Percentiles rank a stretch among this genome's conserved stretches.
phyloP scores from a whole-genome alignment of 228 moss, liverwort and hornwort genomes.

The Sphagnum magellanicum region DNA sequence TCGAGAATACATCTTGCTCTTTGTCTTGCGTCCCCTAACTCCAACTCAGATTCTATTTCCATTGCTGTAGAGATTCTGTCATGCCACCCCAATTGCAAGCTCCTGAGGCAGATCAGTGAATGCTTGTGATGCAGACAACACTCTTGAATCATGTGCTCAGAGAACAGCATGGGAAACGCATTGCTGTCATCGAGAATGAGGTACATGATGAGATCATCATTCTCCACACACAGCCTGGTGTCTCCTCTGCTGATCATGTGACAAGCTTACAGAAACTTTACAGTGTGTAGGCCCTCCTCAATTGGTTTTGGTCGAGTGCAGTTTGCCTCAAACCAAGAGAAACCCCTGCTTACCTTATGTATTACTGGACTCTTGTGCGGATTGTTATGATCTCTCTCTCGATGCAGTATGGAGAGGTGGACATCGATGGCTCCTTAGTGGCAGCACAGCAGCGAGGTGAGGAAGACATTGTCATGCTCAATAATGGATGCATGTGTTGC shows the following conservation, averaged over 20 bases:
- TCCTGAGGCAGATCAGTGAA: background rate
- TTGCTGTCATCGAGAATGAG: slow-evolving; percentile 99
- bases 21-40: background rate
- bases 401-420: slow-evolving; percentile 87
- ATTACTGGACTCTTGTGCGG: background rate
- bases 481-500: slow-evolving; percentile 98
- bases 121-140: slow-evolving; percentile 55
- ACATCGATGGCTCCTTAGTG: slow-evolving; percentile 86
- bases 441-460: slow-evolving; percentile 67
- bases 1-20: background rate
- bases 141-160: slow-evolving; percentile 85
- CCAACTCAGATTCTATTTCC: background rate
- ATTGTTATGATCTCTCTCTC: too few species aligned
- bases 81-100: background rate
- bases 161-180: slow-evolving; percentile 76
- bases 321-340: background rate
- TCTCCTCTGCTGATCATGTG: background rate
- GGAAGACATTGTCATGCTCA: slow-evolving; percentile 87
- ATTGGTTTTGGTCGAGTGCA: background rate
- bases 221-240: background rate
- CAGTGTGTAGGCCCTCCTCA: background rate
- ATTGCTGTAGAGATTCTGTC: background rate
- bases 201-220: slow-evolving; percentile 13
- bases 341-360: background rate
- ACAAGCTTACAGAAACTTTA: background rate